Evolutionary conservation across 164 flowering plant species (phyloP).

Genomic region (Macadamia integrifolia): DNA sequence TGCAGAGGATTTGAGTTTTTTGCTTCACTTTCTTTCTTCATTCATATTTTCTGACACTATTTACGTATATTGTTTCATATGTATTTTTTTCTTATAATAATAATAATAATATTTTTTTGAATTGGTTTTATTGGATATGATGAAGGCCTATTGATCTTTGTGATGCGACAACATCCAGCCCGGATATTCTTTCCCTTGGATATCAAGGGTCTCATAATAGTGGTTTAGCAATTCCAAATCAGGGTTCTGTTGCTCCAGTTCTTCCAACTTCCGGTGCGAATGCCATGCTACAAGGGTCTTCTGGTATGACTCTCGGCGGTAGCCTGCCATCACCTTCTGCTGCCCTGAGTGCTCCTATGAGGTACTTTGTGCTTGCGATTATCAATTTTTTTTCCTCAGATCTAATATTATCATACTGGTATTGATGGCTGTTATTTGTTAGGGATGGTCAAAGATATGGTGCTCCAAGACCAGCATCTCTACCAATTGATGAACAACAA

Average conservation of each 20-base stretch:
- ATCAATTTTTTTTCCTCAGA: too few relatives aligned
- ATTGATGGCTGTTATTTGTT: constrained; percentile 6
- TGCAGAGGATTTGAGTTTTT: not conserved
- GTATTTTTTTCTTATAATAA: not conserved
- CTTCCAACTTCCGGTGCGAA: constrained; percentile 53
- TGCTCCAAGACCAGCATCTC: constrained; percentile 44
- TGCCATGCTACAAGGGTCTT: constrained; percentile 51
- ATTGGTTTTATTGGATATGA: not conserved
- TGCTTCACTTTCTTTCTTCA: not conserved
- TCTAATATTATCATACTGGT: not conserved
- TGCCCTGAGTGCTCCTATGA: constrained; percentile 37
- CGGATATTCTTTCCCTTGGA: constrained; percentile 54
- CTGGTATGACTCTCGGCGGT: constrained; percentile 47
- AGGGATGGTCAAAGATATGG: constrained; percentile 63
- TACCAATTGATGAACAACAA: constrained; percentile 77
- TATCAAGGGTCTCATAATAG: constrained; percentile 56
- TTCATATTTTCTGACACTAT: not conserved
- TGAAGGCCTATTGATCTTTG: constrained; percentile 91
- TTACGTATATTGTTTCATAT: too few relatives aligned
- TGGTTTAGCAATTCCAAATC: constrained; percentile 54
- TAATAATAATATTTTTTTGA: not conserved
- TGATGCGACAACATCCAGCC: constrained; percentile 49
- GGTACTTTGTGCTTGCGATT: constrained; percentile 34
- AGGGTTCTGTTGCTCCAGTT: constrained; percentile 40
- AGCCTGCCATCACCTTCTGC: constrained; percentile 55